phyloP scores from a whole-genome alignment of 805 yeast species.

The Metschnikowia matae region DNA sequence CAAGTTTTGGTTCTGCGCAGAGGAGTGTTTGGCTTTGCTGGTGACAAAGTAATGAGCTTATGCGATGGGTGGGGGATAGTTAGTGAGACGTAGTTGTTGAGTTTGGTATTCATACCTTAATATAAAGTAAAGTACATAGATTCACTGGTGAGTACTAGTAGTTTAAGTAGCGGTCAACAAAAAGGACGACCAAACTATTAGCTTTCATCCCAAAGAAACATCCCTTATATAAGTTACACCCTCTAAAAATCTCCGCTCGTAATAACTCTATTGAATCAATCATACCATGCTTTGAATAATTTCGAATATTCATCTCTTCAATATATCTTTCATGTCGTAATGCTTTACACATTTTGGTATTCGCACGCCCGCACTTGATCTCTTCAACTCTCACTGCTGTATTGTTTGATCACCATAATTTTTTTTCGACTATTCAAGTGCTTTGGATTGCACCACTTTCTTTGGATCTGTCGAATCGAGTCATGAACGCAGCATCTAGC shows the following conservation, averaged over 20 bases:
- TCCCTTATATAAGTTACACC: too few species aligned
- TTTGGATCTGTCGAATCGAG: background rate
- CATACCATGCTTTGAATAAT: too few species aligned
- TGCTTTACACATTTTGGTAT: background rate
- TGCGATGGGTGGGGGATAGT: background rate
- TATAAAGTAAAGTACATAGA: too few species aligned
- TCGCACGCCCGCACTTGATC: background rate
- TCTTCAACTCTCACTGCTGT: background rate
- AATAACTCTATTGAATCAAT: too few species aligned
- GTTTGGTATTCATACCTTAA: background rate
- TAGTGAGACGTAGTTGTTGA: background rate
- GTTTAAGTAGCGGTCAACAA: too few species aligned
- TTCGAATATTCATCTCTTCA: too few species aligned
- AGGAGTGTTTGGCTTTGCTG: conserved; percentile 13
- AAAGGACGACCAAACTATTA: too few species aligned
- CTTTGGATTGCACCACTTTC: background rate
- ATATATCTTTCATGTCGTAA: too few species aligned
- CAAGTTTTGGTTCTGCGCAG: conserved; percentile 42
- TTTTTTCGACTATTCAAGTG: conserved; percentile 1
- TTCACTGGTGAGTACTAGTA: too few species aligned
- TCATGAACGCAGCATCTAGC: conserved; percentile 14
- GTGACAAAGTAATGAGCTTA: conserved; percentile 1
- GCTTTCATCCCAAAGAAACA: too few species aligned
- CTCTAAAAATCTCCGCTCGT: too few species aligned
- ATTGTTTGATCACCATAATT: background rate